Base-by-base conservation (phyloP, 1,284 basidiomycete species). In the Termitomyces sp. region DNA sequence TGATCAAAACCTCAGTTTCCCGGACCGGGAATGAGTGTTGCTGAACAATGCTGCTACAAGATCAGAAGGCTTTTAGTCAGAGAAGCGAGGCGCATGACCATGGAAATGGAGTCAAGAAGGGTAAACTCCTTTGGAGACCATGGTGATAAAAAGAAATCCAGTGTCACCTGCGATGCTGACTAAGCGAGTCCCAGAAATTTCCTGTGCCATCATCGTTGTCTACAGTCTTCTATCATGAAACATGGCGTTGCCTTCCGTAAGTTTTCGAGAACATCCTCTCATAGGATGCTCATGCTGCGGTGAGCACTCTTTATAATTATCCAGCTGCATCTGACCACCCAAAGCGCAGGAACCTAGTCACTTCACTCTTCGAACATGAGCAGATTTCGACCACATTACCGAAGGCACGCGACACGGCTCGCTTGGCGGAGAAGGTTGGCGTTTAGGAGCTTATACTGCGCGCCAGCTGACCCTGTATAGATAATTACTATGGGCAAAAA, bases 351-450 rank as follows among this genome's bases (percentile, higher is more conserved):
- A 98, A 98, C 71, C 75, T 99, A 53, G 96, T 99, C 63, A 92
- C 94, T 17, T 95, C 94, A 13, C 81, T 99, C 46, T 82, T 99
- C 58, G 85, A 98, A 68, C 94, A 99, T 73, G 94, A 98, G 68
- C 89, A 93, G 67, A 96, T 99, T 70, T 90, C 90, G 69, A 99
- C 97, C 5, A 99, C 97, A 0, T 76, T 98, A 28, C 90, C 97
- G 21, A 99, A 99, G 72, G 97, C 97, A 1, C 89, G 91, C 68
- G 94, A 98, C 67, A 79, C 94, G 3, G 92, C 92, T 9, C 82
- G 92, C 61, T 74, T 97, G 53, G 94, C 94, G 40, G 97, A 99
- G 70, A 97, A 97, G 84, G 92, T 92, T 40, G 60, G 54, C 13
- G 44, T 17, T 36, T 47, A 21, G 30, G 19, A 19, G 36, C n/a